These are phyloP conservation scores for Sphaerulina populicola DNA, from an alignment of 2,329 filamentous ascomycete species.

Conservation along the genomic window DNA sequence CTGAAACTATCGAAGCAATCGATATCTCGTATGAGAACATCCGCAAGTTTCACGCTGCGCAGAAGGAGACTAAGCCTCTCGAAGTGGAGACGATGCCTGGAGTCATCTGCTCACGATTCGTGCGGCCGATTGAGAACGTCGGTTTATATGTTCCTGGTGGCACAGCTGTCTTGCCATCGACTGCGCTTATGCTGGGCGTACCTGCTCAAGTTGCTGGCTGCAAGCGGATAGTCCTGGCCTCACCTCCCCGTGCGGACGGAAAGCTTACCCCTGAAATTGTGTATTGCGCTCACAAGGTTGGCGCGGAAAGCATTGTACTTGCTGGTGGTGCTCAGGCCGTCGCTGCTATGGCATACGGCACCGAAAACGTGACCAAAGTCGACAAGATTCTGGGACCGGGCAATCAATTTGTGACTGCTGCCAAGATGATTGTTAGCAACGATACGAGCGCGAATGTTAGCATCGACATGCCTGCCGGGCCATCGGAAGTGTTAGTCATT, in stretches of 20 bases:
- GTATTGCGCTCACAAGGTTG: slow-evolving; percentile 93
- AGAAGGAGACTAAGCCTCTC: slow-evolving; percentile 67
- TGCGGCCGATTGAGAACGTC: slow-evolving; percentile 86
- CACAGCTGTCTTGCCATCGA: slow-evolving; percentile 93
- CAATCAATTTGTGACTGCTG: slow-evolving; percentile 96
- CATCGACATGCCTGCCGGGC: slow-evolving; percentile 97
- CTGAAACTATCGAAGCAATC: slow-evolving; percentile 84
- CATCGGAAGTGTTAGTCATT: slow-evolving; percentile 92
- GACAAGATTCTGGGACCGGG: slow-evolving; percentile 98
- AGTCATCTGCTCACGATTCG: slow-evolving; percentile 87
- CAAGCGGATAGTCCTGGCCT: slow-evolving; percentile 87
- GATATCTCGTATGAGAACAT: slow-evolving; percentile 94
- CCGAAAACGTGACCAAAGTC: slow-evolving; percentile 86
- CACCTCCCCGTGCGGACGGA: slow-evolving; percentile 80
- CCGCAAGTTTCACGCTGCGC: slow-evolving; percentile 82
- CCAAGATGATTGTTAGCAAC: slow-evolving; percentile 97
- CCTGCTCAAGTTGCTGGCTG: slow-evolving; percentile 96
- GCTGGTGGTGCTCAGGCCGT: slow-evolving; percentile 93
- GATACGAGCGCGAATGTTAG: slow-evolving; percentile 91
- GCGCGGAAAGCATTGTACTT: slow-evolving; percentile 89
- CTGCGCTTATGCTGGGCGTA: slow-evolving; percentile 94
- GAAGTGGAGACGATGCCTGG: slow-evolving; percentile 96
- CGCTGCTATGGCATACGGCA: slow-evolving; percentile 94
- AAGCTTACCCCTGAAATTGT: slow-evolving; percentile 94
- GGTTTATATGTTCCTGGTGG: slow-evolving; percentile 93